phyloP scores from a whole-genome alignment of 2,329 filamentous ascomycete genomes.

The Cladosporium austrohemisphaericum region DNA sequence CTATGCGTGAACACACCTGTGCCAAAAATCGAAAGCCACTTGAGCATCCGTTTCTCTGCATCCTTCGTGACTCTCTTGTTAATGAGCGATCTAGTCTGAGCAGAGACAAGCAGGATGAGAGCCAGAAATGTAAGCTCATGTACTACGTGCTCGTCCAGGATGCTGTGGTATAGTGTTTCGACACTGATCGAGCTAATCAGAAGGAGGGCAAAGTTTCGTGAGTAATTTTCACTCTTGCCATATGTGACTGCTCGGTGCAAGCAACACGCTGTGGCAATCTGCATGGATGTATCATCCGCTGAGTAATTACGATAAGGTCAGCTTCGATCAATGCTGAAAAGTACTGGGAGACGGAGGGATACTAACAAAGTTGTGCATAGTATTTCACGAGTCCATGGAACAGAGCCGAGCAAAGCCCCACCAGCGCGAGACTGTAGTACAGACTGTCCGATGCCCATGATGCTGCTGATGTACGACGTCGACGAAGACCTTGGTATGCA shows the following conservation, averaged over 20 bases:
- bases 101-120: conserved; percentile 7
- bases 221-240: not conserved
- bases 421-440: conserved; percentile 11
- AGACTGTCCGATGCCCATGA: conserved; percentile 3
- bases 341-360: not conserved
- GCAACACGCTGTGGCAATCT: conserved; percentile 11
- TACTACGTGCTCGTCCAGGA: conserved; percentile 13
- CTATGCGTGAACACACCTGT: not conserved
- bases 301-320: not conserved
- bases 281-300: conserved; percentile 16
- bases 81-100: conserved; percentile 7
- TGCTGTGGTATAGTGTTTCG: conserved; percentile 11
- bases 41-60: conserved; percentile 8
- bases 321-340: not conserved
- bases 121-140: conserved; percentile 14
- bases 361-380: conserved; percentile 11
- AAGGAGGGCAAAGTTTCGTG: conserved; percentile 1
- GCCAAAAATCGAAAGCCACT: conserved; percentile 5
- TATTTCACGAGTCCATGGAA: conserved; percentile 14
- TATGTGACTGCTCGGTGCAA: conserved; percentile 9
- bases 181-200: not conserved
- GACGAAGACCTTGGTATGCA: conserved; percentile 9
- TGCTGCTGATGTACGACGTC: not conserved
- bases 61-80: not conserved
- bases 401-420: conserved; percentile 11